A percentile compares a stretch with the other conserved stretches of the same genome.
These are phyloP conservation scores for Mortierella sp. DNA, from an alignment of 371 early-diverging fungal species.

Conservation along the genomic window DNA sequence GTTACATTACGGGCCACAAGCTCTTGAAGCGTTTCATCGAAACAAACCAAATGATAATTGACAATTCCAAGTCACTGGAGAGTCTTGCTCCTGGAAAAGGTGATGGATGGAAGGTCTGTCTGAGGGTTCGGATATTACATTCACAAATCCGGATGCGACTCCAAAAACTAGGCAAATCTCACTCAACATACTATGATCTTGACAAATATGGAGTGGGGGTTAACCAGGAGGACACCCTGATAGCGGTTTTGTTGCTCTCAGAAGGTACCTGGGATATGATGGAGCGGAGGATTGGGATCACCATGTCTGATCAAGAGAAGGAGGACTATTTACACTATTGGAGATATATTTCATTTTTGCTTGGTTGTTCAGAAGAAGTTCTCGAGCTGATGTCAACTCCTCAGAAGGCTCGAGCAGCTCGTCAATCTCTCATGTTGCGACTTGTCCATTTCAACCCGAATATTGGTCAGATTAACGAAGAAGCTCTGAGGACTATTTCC, in stretches of 20 bases:
- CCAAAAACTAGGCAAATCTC: background rate
- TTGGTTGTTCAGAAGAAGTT: too few relatives aligned
- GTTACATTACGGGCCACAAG: background rate
- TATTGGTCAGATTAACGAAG: too few relatives aligned
- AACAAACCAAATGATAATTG: background rate
- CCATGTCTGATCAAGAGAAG: conserved; percentile 20
- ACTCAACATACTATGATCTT: background rate
- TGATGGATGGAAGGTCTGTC: background rate
- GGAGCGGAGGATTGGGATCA: conserved; percentile 21
- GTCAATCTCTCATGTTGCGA: too few relatives aligned
- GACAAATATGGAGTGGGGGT: background rate
- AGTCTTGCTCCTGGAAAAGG: background rate
- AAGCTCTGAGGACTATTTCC: too few relatives aligned
- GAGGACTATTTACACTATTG: conserved; percentile 41
- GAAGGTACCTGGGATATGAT: conserved; percentile 29
- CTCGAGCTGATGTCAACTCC: too few relatives aligned
- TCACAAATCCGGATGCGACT: background rate
- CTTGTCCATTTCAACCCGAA: too few relatives aligned
- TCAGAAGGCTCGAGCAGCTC: too few relatives aligned
- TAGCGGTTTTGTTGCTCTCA: too few relatives aligned
- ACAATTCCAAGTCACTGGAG: background rate
- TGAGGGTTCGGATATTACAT: background rate
- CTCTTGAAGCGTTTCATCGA: background rate
- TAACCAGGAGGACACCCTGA: too few relatives aligned
- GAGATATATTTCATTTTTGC: conserved; percentile 43